Base-by-base conservation (phyloP, 2,329 filamentous ascomycete species). In the Colletotrichum trifolii region DNA sequence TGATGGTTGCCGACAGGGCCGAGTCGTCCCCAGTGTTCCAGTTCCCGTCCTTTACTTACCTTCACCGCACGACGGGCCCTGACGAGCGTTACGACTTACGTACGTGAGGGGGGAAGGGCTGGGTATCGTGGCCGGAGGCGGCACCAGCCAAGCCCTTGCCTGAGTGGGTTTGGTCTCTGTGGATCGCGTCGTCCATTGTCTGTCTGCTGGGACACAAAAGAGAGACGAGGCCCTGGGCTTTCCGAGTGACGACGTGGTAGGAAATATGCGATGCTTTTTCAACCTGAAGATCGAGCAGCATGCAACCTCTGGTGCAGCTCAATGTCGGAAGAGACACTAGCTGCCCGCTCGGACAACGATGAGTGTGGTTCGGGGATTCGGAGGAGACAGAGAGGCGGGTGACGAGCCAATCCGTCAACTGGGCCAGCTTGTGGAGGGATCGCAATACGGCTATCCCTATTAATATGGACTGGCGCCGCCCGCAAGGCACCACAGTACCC, bases 1-100 rank as follows among this genome's bases (percentile, higher is more conserved):
- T 56, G 40, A 40, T 60, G 50, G 58, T 65, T 65, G 62, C 62
- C 62, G 58, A 65, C 40, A 62, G 36, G 50, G 53, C 62, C 62
- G 62, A 62, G 58, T 62, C 62, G 58, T 56, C 62, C 52, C 50
- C 45, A 55, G 48, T 45, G 59, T 43, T 46, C 46, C 58, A 62
- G 52, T 65, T 57, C 45, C 62, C 46, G 52, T 58, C 62, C 40
- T 62, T 65, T 56, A 54, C 25, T 25, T 5, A 25, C 62, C 46
- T 65, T 65, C 58, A 62, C 62, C 58, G 61, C 61, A 60, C 54
- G 47, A 65, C 54, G 58, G 58, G 62, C 17, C 39, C 39, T 49
- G 45, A 54, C 38, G 25, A 65, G 50, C 57, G 57, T 65, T 61
- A 43, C 50, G 46, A 61, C 49, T 65, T 65, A 62, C 62, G 58